Evolutionary conservation across 2,329 filamentous ascomycete species (phyloP).

Genomic region (Talaromyces sp.): DNA sequence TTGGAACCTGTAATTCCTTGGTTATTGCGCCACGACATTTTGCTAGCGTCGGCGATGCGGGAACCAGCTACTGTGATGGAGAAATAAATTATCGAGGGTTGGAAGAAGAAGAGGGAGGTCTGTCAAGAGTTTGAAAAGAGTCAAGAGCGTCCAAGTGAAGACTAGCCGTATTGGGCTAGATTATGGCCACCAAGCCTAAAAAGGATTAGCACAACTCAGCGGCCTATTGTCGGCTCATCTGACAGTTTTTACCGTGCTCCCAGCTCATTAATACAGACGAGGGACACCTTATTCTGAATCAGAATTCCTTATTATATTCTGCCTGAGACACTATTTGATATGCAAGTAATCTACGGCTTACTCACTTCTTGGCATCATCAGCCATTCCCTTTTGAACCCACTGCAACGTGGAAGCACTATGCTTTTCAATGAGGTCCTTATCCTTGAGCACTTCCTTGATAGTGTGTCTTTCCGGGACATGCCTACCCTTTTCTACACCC

Average conservation of each 20-base stretch:
- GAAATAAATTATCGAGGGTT: not conserved
- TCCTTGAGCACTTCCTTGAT: conserved; percentile 58
- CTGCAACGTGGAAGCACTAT: conserved; percentile 43
- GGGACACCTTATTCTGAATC: not conserved
- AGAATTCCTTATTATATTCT: not conserved
- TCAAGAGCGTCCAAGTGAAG: not conserved
- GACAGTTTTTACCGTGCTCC: not conserved
- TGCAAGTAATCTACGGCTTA: too few species aligned
- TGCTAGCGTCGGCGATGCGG: conserved; percentile 11
- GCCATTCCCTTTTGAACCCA: conserved; percentile 72
- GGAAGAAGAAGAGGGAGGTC: not conserved
- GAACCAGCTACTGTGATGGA: conserved; percentile 17
- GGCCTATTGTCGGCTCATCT: not conserved
- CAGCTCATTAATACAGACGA: not conserved
- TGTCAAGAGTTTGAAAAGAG: conserved; percentile 4
- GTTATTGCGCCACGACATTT: conserved; percentile 63
- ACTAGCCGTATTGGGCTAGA: not conserved
- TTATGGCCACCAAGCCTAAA: not conserved
- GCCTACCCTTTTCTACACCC: conserved; percentile 68
- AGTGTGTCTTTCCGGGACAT: conserved; percentile 64
- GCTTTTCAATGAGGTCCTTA: conserved; percentile 54
- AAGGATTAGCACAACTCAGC: not conserved
- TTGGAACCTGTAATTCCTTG: conserved; percentile 91
- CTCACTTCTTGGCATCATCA: conserved; percentile 51
- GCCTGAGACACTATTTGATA: too few species aligned